Percentiles rank a stretch among this genome's conserved stretches.
These are phyloP conservation scores for Uromyces viciae-fabae DNA, from an alignment of 1,284 basidiomycete genomes.

Conservation along the genomic window DNA sequence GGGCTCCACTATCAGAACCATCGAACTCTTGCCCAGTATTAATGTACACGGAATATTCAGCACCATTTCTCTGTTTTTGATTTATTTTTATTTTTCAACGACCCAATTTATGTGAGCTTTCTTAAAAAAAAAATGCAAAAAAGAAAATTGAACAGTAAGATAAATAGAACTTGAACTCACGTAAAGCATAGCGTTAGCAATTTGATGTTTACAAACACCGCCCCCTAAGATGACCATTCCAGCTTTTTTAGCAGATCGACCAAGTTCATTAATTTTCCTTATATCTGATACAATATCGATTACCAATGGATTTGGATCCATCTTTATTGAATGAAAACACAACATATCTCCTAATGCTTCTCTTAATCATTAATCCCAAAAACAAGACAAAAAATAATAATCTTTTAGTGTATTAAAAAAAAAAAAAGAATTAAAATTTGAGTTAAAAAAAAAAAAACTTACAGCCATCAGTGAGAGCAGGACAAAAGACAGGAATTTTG, in stretches of 20 bases:
- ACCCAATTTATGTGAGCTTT: background rate
- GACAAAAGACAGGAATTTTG: constrained; percentile 55
- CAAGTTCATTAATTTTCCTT: constrained; percentile 54
- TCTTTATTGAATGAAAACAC: constrained; percentile 56
- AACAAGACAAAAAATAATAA: background rate
- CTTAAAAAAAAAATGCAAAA: background rate
- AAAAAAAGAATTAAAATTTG: background rate
- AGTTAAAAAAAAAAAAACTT: background rate
- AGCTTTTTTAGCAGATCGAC: constrained; percentile 54
- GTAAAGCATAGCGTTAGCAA: constrained; percentile 56
- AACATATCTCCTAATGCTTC: constrained; percentile 54
- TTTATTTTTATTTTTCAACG: background rate
- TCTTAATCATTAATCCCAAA: background rate
- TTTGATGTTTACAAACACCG: constrained; percentile 56
- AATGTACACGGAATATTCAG: constrained; percentile 55
- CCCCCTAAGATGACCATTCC: constrained; percentile 55
- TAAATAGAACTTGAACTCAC: constrained; percentile 26
- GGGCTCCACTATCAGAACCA: constrained; percentile 54
- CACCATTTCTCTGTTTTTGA: constrained; percentile 51
- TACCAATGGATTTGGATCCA: constrained; percentile 51
- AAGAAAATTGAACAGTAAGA: background rate
- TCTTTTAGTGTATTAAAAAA: background rate
- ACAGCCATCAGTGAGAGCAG: constrained; percentile 54
- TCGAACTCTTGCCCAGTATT: constrained; percentile 56
- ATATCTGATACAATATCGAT: constrained; percentile 55